Base-by-base conservation (phyloP, 192 early-diverging fungal species). In the Backusella australiensis region DNA sequence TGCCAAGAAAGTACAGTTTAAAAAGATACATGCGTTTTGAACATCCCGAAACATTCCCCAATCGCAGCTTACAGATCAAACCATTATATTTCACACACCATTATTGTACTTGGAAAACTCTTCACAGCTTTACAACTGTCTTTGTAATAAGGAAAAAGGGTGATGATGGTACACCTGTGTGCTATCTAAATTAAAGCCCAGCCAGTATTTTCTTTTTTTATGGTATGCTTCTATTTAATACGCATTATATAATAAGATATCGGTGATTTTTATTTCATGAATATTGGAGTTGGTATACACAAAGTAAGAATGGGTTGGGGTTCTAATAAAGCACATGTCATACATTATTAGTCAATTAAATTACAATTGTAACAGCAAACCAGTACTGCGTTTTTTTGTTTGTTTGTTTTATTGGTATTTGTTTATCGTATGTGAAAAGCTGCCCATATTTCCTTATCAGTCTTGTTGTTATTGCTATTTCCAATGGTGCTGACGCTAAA, bases 361-460 rank as follows among this genome's bases (percentile, higher is more conserved):
- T 56, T 56, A 23, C 19, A 56, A 11, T 59, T 59, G 21, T 59
- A 59, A 59, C 56, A 59, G 56, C 23, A 59, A 59, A 59, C 56
- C 56, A 12, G 56, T 14, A 12, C 56, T 59, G 56, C 23, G 4
- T 63, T 12, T 63, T 53, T 63, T 29, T 53, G 17, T 56, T 63
- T 63, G 23, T 63, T 63, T 26, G 3, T 63, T 59, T 26, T 59
- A 12, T 59, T 59, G 7, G 12, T 59, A 26, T 59, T 63, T 63
- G 21, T 63, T 63, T 63, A 63, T 63, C 56, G 56, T 63, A 63
- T 29, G 23, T 63, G 56, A 63, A 63, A 63, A 63, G 23, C 23
- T 63, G 23, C 23, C 56, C 56, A 63, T 29, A 63, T 63, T 63
- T 63, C 56, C 56, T 63, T 63, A 63, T 63, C 56, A 9, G 56